Base-by-base conservation (phyloP, 2,329 filamentous ascomycete species). In the Emydomyces testavorans region DNA sequence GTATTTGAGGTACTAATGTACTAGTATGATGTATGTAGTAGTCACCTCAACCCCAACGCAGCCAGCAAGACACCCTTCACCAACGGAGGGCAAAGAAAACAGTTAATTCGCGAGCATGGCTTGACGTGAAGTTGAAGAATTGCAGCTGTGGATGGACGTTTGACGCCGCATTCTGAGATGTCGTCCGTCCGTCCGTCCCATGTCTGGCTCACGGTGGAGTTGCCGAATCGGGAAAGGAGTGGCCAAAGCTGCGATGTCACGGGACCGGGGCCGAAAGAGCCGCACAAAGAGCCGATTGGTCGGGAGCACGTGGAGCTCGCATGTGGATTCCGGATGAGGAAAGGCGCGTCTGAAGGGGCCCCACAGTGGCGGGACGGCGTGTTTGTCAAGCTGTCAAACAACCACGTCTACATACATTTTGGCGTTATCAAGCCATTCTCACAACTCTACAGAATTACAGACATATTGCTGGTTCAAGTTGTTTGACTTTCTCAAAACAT, bases 311-410 rank as follows among this genome's bases (percentile, higher is more conserved):
- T 21, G 43, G 20, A 18, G 5, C n/a, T 47, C 45, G 45, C 15
- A 35, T 34, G 26, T 16, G 37, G 26, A 16, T 47, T 23, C 35
- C 45, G 6, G 20, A 40, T 34, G 18, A 4, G 45, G 45, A 40
- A 47, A 40, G 21, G 44, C 35, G 36, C 34, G 20, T 7, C 10
- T 13, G 11, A 34, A 20, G 16, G 8, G 21, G 34, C 7, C 35
- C 36, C 26, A 35, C 18, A 34, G 24, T 15, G 28, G 44, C 32
- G 44, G 44, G 16, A 35, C 26, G 16, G 3, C 6, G 23, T 47
- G 45, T 47, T 47, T 47, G 45, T n/a, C 26, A 2, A 1, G 13
- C 26, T 34, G 45, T 32, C 45, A 47, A 47, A 47, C 45, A 47
- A 6, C n/a, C 21, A 20, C 11, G 7, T 11, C 21, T 24, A 10